phyloP scores from a whole-genome alignment of 805 yeast species.

The Monosporozyma yasuniensis region DNA sequence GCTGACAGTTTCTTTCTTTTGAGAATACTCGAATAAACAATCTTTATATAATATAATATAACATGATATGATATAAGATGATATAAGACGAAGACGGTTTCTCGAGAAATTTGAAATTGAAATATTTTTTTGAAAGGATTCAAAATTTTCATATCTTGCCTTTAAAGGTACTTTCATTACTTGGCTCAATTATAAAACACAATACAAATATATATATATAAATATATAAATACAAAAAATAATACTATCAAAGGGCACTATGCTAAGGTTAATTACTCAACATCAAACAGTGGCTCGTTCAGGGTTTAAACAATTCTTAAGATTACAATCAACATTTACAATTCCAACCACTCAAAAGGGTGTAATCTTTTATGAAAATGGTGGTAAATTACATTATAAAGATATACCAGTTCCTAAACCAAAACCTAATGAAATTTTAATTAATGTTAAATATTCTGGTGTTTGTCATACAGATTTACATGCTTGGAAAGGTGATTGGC shows the following conservation, averaged over 20 bases:
- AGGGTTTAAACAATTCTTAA: slow-evolving; percentile 8
- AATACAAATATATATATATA: not conserved
- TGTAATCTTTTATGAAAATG: slow-evolving; percentile 41
- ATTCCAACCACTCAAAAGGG: slow-evolving; percentile 47
- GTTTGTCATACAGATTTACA: slow-evolving; percentile 60
- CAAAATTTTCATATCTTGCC: not conserved
- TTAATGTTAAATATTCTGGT: slow-evolving; percentile 55
- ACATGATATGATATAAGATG: not conserved
- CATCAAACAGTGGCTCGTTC: slow-evolving; percentile 1
- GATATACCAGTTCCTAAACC: slow-evolving; percentile 52
- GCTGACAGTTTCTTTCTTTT: not conserved
- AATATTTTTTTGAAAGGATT: too few species aligned
- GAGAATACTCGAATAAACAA: too few species aligned
- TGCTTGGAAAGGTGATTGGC: slow-evolving; percentile 67
- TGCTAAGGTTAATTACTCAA: slow-evolving; percentile 11
- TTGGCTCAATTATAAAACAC: not conserved
- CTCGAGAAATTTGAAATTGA: too few species aligned
- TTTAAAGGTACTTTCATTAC: not conserved
- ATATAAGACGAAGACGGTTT: too few species aligned
- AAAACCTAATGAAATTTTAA: slow-evolving; percentile 45
- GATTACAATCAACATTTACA: slow-evolving; percentile 18
- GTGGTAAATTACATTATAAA: slow-evolving; percentile 40
- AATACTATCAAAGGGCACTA: not conserved
- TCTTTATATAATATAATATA: not conserved
- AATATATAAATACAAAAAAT: not conserved